These are phyloP conservation scores for Helotiales sp. DNA, from an alignment of 2,329 filamentous ascomycete species.

Conservation along the genomic window DNA sequence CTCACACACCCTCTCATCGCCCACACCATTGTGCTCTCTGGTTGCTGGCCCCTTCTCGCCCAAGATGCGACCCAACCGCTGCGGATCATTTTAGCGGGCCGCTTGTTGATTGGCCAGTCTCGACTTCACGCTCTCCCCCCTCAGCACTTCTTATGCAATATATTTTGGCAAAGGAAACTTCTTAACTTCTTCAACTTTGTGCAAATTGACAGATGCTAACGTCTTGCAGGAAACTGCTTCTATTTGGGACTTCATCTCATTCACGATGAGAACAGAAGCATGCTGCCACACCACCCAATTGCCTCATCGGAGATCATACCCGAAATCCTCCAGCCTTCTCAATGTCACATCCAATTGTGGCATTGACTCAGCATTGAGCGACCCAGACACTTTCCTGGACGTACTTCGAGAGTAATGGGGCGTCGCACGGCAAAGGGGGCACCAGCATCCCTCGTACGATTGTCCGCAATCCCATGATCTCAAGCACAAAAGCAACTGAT, in stretches of 20 bases:
- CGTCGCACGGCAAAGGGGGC: background rate
- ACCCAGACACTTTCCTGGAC: background rate
- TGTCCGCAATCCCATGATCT: conserved; percentile 9
- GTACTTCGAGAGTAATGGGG: background rate
- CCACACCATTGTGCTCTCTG: background rate
- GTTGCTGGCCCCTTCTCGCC: background rate
- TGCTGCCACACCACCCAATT: background rate
- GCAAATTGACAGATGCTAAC: background rate
- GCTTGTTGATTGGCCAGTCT: conserved; percentile 4
- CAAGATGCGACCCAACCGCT: background rate
- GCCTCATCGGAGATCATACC: background rate
- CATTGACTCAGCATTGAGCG: background rate
- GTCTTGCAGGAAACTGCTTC: background rate
- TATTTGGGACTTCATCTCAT: background rate
- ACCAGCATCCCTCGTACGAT: background rate
- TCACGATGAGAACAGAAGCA: background rate
- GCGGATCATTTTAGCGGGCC: background rate
- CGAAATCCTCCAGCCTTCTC: conserved; percentile 4
- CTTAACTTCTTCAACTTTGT: background rate
- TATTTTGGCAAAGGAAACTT: background rate
- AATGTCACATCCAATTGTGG: background rate
- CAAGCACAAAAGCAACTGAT: conserved; percentile 6
- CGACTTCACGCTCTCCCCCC: background rate
- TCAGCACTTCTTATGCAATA: background rate
- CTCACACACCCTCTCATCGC: background rate